Base-by-base conservation (phyloP, 495 filamentous ascomycete species). In the Cryomyces minteri region DNA sequence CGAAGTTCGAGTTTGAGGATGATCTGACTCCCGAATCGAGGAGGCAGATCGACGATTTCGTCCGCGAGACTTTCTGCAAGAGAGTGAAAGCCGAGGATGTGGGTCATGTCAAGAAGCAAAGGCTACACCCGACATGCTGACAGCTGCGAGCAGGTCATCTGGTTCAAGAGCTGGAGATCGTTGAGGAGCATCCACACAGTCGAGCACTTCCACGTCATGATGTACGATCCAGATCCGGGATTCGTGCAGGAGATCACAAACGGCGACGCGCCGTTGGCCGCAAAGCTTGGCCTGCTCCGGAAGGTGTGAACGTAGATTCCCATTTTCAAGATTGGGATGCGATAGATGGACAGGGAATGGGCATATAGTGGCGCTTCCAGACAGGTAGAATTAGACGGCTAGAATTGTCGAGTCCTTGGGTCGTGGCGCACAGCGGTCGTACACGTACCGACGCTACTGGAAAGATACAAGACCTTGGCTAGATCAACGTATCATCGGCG, bases 151-250 rank as follows among this genome's bases (percentile, higher is more conserved):
- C 47, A 83, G 77, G 75, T 86, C 33, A 70, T 82, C 39, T 94
- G 85, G 85, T 93, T 92, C 66, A 86, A 80, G 67, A 93, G 93
- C 55, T 93, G 85, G 85, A 69, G 65, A 43, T 71, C 70, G 3
- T 63, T 94, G 48, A 92, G 93, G 61, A 81, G 74, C 4, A 72
- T 94, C 9, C 74, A 84, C 49, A 74, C 80, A n/a, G 72, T 93
- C n/a, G 86, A 94, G 67, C 86, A 94, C 56, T 90, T 94, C 61
- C 86, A 94, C 60, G 81, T 94, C 55, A 87, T 94, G 83, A 64
- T 94, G 39, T 78, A 74, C 59, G 69, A 82, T 41, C 78, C 85
- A 4, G 76, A 84, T 56, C 65, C 66, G 40, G 70, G 63, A 32
- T 84, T 88, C 48, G 54, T 94, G 32, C 61, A 68, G 48, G 69